Evolutionary conservation across 805 yeast species (phyloP).

Genomic region (Saturnispora hagleri): DNA sequence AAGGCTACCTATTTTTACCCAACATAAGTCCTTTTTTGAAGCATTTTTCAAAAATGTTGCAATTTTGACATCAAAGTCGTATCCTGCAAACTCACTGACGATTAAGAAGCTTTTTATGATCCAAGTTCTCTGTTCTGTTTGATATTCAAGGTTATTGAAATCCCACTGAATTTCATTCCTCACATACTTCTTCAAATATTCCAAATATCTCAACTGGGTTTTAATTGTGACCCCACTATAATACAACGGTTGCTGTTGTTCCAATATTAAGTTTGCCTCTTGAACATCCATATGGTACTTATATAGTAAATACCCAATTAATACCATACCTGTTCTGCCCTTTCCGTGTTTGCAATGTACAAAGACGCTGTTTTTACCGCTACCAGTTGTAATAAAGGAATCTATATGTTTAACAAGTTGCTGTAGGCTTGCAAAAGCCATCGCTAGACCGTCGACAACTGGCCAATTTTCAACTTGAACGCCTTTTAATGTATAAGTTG

Average conservation of each 20-base stretch:
- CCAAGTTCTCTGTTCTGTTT: background rate
- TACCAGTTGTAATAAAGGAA: background rate
- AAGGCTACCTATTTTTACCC: background rate
- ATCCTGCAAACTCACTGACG: background rate
- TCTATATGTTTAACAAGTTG: background rate
- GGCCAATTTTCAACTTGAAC: background rate
- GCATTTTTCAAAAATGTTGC: background rate
- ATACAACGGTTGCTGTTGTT: slow-evolving; percentile 41
- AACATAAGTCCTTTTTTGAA: background rate
- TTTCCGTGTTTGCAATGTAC: slow-evolving; percentile 89
- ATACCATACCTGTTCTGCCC: slow-evolving; percentile 79
- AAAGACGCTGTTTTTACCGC: slow-evolving; percentile 37
- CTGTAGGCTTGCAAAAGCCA: background rate
- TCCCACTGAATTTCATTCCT: background rate
- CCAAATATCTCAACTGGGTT: slow-evolving; percentile 60
- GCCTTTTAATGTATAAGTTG: background rate
- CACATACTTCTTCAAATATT: slow-evolving; percentile 34
- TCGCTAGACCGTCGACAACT: background rate
- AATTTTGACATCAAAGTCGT: background rate
- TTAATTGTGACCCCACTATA: slow-evolving; percentile 62
- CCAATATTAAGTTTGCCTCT: slow-evolving; percentile 45
- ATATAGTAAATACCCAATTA: slow-evolving; percentile 61
- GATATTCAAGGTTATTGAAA: background rate
- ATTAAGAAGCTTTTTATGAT: background rate
- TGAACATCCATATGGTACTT: slow-evolving; percentile 27